Conservation (phyloP, 2,329 filamentous ascomycete species). For the Chaetomium sp. region DNA sequence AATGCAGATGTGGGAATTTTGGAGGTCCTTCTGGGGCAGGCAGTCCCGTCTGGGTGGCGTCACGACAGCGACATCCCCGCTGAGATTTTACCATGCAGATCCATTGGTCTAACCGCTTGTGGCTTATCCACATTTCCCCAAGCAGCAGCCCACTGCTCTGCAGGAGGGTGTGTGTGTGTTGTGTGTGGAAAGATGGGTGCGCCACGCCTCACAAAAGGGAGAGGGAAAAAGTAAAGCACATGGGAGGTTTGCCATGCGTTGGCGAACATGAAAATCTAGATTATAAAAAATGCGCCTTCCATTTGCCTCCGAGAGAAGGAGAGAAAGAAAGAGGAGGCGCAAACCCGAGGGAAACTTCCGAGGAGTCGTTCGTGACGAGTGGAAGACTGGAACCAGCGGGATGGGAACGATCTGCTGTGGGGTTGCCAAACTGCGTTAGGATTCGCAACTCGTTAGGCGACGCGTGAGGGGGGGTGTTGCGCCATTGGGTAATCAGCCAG, state of each 20-base stretch:
- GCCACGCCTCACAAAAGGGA: not conserved
- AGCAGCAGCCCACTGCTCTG: not conserved
- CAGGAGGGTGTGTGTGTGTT: not conserved
- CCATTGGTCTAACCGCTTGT: conserved; percentile 13
- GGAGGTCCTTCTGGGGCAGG: conserved; percentile 20
- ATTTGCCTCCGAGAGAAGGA: not conserved
- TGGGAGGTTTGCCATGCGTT: not conserved
- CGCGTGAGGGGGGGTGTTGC: conserved; percentile 7
- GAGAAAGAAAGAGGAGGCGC: not conserved
- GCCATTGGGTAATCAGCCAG: conserved; percentile 23
- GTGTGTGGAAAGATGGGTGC: not conserved
- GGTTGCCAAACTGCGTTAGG: conserved; percentile 18
- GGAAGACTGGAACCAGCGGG: conserved; percentile 13
- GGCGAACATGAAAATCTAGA: not conserved
- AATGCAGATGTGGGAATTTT: conserved; percentile 26
- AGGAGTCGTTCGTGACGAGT: not conserved
- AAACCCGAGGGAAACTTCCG: not conserved
- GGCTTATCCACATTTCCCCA: conserved; percentile 7
- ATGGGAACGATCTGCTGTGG: conserved; percentile 21
- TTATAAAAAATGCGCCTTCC: not conserved
- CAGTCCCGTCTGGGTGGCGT: conserved; percentile 23
- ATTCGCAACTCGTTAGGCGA: not conserved
- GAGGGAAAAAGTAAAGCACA: not conserved
- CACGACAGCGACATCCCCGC: conserved; percentile 1
- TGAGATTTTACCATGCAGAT: conserved; percentile 16